Base-by-base conservation (phyloP, 805 yeast species). In the Starmerella bacillaris region DNA sequence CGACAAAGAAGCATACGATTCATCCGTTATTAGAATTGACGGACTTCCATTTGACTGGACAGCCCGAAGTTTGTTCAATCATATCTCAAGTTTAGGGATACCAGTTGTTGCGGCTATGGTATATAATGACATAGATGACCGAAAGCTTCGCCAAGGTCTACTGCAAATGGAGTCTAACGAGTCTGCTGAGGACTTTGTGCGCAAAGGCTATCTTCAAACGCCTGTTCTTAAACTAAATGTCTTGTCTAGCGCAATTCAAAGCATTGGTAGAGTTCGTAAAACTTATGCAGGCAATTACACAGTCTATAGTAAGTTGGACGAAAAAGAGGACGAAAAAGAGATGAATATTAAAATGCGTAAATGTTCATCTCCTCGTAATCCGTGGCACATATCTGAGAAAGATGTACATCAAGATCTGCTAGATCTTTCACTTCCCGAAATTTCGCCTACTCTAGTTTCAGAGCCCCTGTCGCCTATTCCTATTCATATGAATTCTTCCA, bases 1-100 rank as follows among this genome's bases (percentile, higher is more conserved):
- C n/a, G n/a, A n/a, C n/a, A n/a, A n/a, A n/a, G n/a, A n/a, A n/a
- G n/a, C n/a, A 26, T 6, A 7, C 29, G 14, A 31, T 9, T 5
- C 6, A n/a, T 16, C 34, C 12, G 45, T 57, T 8, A 46, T 37
- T 9, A 37, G 47, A 12, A 37, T 42, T 2, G 42, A 34, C 5
- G 41, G 43, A 1, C 14, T 43, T 9, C 46, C 47, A 2, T n/a
- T n/a, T 5, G 22, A 27, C 1, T 43, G 47, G 47, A 17, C 28
- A 15, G 47, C 47, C 5, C 19, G 5, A 11, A 24, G 24, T 6
- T 37, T 43, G 5, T 43, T 18, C 34, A 18, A 30, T 6, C 36
- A 38, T 21, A 31, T 43, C 9, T 5, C 2, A 5, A 24, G 17
- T 14, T 5, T 20, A 7, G 39, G 39, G 1, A 16, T 43, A 15